phyloP scores from a whole-genome alignment of 495 filamentous ascomycete species.

The Tuber melanosporum region DNA sequence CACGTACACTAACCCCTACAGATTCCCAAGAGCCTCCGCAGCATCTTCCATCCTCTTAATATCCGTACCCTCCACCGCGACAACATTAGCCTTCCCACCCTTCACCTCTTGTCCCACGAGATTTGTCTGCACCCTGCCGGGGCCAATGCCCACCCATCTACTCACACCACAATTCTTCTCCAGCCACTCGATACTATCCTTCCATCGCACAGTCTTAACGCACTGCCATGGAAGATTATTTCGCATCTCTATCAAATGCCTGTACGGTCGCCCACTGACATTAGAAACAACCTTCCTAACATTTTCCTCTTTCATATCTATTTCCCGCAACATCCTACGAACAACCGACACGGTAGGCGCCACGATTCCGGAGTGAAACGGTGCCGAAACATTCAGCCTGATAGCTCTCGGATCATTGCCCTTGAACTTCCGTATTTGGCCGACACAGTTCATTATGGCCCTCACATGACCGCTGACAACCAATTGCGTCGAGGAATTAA shows the following conservation, averaged over 20 bases:
- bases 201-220: slow-evolving; percentile 88
- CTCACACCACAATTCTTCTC: slow-evolving; percentile 77
- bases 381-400: slow-evolving; percentile 76
- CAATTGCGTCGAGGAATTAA: slow-evolving; percentile 94
- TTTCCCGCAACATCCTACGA: slow-evolving; percentile 54
- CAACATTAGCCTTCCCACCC: slow-evolving; percentile 73
- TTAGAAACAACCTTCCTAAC: slow-evolving; percentile 65
- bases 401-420: slow-evolving; percentile 91
- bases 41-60: slow-evolving; percentile 75
- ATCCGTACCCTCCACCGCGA: slow-evolving; percentile 87
- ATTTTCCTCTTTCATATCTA: slow-evolving; percentile 41
- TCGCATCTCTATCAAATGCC: slow-evolving; percentile 62
- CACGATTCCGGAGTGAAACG: slow-evolving; percentile 93
- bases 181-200: slow-evolving; percentile 82
- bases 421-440: slow-evolving; percentile 83
- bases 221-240: slow-evolving; percentile 68
- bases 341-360: slow-evolving; percentile 70
- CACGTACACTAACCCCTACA: slow-evolving; percentile 5
- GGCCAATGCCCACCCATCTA: slow-evolving; percentile 89
- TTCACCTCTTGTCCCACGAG: slow-evolving; percentile 91
- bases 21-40: slow-evolving; percentile 62
- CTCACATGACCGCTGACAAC: slow-evolving; percentile 85
- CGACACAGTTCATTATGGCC: slow-evolving; percentile 73
- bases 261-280: slow-evolving; percentile 72
- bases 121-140: slow-evolving; percentile 89